Evolutionary conservation across 139 green algal genomes (phyloP), one percentile per base, ranked within the genome.

Genomic region (Picochlorum sp.): DNA sequence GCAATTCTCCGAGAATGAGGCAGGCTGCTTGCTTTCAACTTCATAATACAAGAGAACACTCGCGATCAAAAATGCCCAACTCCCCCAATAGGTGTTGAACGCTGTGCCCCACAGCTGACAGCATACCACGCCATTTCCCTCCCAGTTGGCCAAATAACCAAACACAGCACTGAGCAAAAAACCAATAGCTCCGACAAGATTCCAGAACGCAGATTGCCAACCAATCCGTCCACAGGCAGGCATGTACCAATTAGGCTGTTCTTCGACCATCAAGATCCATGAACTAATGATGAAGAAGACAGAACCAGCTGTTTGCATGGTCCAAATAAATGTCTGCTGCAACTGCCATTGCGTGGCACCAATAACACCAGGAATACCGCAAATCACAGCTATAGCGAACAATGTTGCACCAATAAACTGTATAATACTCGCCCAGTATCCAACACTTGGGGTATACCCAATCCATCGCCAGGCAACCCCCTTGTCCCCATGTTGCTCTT

Each of bases 211-310:
- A 11, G 58, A 59, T 9, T 65, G 58, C 58, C 58, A 65, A n/a
- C 58, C 58, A 57, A 65, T 65, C 16, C 58, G 20, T 9, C 10
- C 58, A 28, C 57, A 59, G 18, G 58, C 58, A 28, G 58, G 58
- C 23, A 65, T 57, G 23, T 57, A 65, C 58, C 58, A 65, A 11
- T 28, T 49, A 23, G 20, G 20, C 23, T 65, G 58, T 18, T 65
- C 58, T 52, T 65, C 58, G 20, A 65, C n/a, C 58, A 65, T 65
- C 41, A 65, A 18, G 13, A 65, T 65, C 58, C 20, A 26, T 6
- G 58, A 65, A 52, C 58, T 65, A 3, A 65, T 4, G 1, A 65
- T 26, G 21, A 65, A 65, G 2, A 28, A 28, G 2, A 65, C 23
- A 11, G 21, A 50, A 51, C 58, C 58, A 15, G 52, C 20, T 14